Percentiles rank a stretch among this genome's conserved stretches.
Conservation (phyloP, 352 stramenopile genomes). For the Globisporangium takayamanum region DNA sequence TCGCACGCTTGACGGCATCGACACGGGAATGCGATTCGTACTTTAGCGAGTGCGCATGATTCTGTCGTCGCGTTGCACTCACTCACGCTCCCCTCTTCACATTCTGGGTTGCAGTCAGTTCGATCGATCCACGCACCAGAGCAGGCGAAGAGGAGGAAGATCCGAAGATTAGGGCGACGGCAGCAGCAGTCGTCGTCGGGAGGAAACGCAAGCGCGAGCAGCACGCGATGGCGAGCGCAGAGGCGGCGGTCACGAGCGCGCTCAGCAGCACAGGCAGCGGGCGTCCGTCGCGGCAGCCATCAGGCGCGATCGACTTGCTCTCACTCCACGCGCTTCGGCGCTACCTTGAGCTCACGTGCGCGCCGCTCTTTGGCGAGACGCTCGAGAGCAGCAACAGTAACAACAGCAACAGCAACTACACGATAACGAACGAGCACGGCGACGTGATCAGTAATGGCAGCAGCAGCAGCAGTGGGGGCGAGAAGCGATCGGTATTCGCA, state of each 20-base stretch:
- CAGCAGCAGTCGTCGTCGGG: conserved; percentile 1
- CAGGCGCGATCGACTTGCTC: conserved; percentile 30
- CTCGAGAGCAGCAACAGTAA: conserved; percentile 15
- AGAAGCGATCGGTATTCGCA: conserved; percentile 21
- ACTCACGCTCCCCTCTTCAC: no score
- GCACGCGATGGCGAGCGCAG: conserved; percentile 9
- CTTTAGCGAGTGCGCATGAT: no score
- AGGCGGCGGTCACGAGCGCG: conserved; percentile 2
- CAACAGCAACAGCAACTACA: not conserved
- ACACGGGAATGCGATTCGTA: no score
- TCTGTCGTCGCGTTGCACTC: no score
- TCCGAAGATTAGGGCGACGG: conserved; percentile 14
- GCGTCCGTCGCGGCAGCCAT: conserved; percentile 14
- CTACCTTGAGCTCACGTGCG: conserved; percentile 61
- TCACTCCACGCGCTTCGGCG: conserved; percentile 37
- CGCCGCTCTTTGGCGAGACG: conserved; percentile 61
- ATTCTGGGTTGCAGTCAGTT: no score
- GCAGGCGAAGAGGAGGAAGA: not conserved
- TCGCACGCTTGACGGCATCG: no score
- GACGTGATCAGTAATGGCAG: not conserved
- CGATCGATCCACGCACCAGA: no score
- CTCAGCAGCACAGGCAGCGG: conserved; percentile 16
- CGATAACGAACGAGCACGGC: not conserved
- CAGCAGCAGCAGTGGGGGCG: not conserved
- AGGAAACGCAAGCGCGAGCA: conserved; percentile 15